Evolutionary conservation across 2,329 filamentous ascomycete genomes (phyloP), one percentile per base, ranked within the genome.

Genomic region (Aspergillus versicolor): DNA sequence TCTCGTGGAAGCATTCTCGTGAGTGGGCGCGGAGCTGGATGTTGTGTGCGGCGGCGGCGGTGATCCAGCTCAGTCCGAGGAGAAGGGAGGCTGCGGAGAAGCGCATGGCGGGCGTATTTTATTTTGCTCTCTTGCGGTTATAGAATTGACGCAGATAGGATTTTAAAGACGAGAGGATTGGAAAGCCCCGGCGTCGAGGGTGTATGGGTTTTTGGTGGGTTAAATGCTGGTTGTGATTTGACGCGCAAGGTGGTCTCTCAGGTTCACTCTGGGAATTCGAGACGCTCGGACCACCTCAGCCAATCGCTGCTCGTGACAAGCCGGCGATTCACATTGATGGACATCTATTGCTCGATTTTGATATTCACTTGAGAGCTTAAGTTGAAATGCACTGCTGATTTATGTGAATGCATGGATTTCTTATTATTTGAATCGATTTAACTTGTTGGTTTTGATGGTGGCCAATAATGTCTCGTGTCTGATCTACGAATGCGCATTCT

Each of bases 1-100:
- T 78, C 81, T 99, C 94, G 82, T 96, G 90, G 84, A 97, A 99
- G 82, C 94, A 99, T 81, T 99, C 94, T 78, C 92, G 86, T 71
- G 91, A 90, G 79, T 99, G 92, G 67, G 92, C 89, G 62, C 88
- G 88, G 70, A 99, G 87, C 75, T 94, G 91, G 77, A 99, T 97
- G 82, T 95, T 97, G 85, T 99, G 94, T 67, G 91, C 91, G 64
- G 85, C 75, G 61, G 84, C 82, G 64, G 87, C 82, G 67, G 85
- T 83, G 67, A 87, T 70, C 69, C 72, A 76, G 44, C 71, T 81
- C 72, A 90, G 75, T 69, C 82, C 81, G 65, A 84, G 74, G 55
- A 77, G 64, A 57, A 77, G 66, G 54, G 75, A 66, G 52, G 70
- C 67, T 54, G 71, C 61, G 61, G 70, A 72, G 63, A 79, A 72